phyloP scores from a whole-genome alignment of 2,329 filamentous ascomycete genomes.

The Pezicula neosporulosa region DNA sequence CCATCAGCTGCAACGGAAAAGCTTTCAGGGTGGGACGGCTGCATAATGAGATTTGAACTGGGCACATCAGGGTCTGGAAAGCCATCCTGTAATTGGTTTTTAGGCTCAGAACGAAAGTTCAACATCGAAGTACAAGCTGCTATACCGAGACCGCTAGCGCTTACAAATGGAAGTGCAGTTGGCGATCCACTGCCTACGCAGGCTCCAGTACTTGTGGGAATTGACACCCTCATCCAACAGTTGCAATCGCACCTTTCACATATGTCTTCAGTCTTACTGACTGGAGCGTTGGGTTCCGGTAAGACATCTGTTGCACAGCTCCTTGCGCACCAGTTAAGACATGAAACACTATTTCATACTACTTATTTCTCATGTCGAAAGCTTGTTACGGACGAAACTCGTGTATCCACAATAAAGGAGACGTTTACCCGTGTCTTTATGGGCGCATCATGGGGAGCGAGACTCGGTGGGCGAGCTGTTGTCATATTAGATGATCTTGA shows the following conservation, averaged over 20 bases:
- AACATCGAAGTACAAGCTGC: constrained; percentile 73
- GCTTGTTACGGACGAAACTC: constrained; percentile 85
- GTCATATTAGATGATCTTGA: constrained; percentile 93
- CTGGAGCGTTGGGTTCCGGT: constrained; percentile 84
- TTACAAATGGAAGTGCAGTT: constrained; percentile 38
- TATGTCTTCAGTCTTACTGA: constrained; percentile 84
- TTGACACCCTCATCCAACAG: constrained; percentile 72
- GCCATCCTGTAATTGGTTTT: constrained; percentile 62
- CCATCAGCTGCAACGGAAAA: constrained; percentile 48
- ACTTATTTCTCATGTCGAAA: constrained; percentile 85
- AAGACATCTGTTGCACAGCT: constrained; percentile 80
- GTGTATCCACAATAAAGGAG: constrained; percentile 88
- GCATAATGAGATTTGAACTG: constrained; percentile 75
- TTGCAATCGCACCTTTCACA: constrained; percentile 75
- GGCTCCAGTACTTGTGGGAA: constrained; percentile 70
- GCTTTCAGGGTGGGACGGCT: constrained; percentile 73
- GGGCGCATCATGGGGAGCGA: constrained; percentile 84
- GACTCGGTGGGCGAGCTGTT: constrained; percentile 77
- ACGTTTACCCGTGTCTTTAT: constrained; percentile 81
- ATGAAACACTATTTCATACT: constrained; percentile 73
- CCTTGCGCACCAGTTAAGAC: constrained; percentile 69
- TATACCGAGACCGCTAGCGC: constrained; percentile 61
- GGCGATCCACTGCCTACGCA: constrained; percentile 53
- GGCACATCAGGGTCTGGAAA: constrained; percentile 42
- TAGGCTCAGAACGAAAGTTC: constrained; percentile 72